Evolutionary conservation across 2,329 filamentous ascomycete genomes (phyloP).

Genomic region (Claviceps capensis): DNA sequence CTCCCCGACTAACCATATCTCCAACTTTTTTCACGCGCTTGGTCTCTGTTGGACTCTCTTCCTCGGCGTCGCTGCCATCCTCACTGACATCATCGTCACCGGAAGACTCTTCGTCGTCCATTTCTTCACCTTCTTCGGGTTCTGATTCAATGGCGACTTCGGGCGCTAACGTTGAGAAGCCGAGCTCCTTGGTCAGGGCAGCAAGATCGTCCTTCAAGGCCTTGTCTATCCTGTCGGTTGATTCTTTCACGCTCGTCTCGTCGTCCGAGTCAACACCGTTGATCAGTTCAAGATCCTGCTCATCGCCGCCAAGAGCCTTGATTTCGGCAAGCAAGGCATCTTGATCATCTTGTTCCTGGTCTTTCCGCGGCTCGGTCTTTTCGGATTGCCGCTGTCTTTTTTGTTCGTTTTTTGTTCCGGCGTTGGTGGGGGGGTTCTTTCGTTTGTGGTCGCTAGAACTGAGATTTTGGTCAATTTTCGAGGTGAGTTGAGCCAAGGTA

Average conservation of each 20-base stretch:
- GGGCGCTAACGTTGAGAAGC: conserved; percentile 20
- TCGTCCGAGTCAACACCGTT: conserved; percentile 34
- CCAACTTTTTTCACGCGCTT: conserved; percentile 15
- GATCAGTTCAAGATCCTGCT: conserved; percentile 49
- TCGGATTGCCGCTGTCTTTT: conserved; percentile 24
- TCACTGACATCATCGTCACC: conserved; percentile 15
- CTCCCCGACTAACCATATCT: conserved; percentile 19
- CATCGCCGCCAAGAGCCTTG: conserved; percentile 48
- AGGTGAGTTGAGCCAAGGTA: conserved; percentile 38
- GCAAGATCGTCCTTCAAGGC: conserved; percentile 21
- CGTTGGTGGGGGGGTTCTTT: conserved; percentile 26
- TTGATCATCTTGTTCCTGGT: conserved; percentile 15
- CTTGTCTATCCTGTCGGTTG: conserved; percentile 28
- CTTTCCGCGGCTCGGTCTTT: conserved; percentile 11
- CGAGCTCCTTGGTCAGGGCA: conserved; percentile 25
- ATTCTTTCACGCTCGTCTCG: conserved; percentile 18
- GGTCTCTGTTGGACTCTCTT: conserved; percentile 15
- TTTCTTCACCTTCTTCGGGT: conserved; percentile 20
- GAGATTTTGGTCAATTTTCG: conserved; percentile 42
- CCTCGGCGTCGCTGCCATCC: conserved; percentile 18
- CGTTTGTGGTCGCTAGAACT: conserved; percentile 28
- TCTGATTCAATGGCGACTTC: conserved; percentile 25
- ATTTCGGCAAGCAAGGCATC: conserved; percentile 47
- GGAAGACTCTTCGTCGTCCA: conserved; percentile 13
- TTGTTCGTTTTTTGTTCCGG: conserved; percentile 18